Evolutionary conservation across 2,329 filamentous ascomycete genomes (phyloP).

Genomic region (Pseudopithomyces chartarum): DNA sequence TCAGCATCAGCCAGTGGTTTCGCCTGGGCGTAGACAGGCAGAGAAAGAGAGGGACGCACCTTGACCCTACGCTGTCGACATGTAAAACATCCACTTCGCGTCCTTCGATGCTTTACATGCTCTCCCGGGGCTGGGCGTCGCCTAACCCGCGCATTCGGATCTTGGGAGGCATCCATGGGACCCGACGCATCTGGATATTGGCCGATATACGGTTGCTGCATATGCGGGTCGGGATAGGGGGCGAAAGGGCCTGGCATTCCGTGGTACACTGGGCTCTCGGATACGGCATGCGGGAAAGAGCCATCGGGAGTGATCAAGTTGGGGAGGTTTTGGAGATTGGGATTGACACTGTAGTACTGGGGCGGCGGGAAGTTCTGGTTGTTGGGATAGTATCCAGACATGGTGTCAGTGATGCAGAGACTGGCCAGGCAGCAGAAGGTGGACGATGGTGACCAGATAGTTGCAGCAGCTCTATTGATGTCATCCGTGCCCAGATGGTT

Average conservation of each 20-base stretch:
- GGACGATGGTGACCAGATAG: conserved; percentile 30
- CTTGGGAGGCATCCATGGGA: conserved; percentile 31
- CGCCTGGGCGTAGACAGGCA: not conserved
- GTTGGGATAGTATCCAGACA: conserved; percentile 45
- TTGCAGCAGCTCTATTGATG: conserved; percentile 40
- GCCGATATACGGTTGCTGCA: conserved; percentile 40
- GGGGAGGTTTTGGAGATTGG: conserved; percentile 30
- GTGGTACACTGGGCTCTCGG: conserved; percentile 40
- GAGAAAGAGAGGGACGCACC: conserved; percentile 43
- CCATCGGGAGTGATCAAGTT: conserved; percentile 36
- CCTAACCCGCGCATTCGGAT: conserved; percentile 33
- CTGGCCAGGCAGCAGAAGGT: conserved; percentile 24
- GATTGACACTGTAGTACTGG: conserved; percentile 44
- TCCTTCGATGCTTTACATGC: conserved; percentile 89
- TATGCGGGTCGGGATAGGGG: conserved; percentile 35
- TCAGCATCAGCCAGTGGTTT: conserved; percentile 22
- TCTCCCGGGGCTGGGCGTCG: conserved; percentile 54
- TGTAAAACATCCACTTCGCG: conserved; percentile 91
- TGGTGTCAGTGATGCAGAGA: conserved; percentile 23
- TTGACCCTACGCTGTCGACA: conserved; percentile 88
- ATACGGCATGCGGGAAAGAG: conserved; percentile 32
- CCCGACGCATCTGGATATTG: conserved; percentile 42
- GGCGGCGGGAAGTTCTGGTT: conserved; percentile 39
- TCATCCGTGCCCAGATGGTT: conserved; percentile 39
- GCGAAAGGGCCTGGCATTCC: conserved; percentile 35